These are phyloP conservation scores for Exophiala mesophila DNA, from an alignment of 2,329 filamentous ascomycete genomes.

Conservation along the genomic window DNA sequence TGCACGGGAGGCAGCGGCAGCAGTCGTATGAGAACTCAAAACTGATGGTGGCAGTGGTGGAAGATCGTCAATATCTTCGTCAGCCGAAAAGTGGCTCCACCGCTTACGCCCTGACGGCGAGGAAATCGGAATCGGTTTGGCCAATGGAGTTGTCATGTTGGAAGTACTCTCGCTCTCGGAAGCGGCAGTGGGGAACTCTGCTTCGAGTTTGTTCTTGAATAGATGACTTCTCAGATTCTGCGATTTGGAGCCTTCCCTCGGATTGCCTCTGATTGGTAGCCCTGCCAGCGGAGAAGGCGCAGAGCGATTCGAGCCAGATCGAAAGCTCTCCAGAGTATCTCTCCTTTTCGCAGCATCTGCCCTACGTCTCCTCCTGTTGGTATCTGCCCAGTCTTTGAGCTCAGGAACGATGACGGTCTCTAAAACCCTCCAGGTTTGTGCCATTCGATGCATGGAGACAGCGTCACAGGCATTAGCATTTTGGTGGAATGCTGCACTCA, in stretches of 20 bases:
- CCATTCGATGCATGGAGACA: constrained; percentile 46
- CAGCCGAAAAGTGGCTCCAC: constrained; percentile 30
- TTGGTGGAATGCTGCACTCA: constrained; percentile 45
- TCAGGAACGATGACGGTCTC: constrained; percentile 48
- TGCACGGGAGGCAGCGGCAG: constrained; percentile 25
- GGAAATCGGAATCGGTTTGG: constrained; percentile 44
- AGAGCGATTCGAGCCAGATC: constrained; percentile 7
- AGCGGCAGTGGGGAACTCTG: constrained; percentile 31
- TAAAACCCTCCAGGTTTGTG: constrained; percentile 57
- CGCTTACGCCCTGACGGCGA: constrained; percentile 31
- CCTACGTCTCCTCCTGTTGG: constrained; percentile 30
- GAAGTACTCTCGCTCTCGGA: constrained; percentile 47
- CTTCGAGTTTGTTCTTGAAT: constrained; percentile 41
- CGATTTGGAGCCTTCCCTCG: constrained; percentile 25
- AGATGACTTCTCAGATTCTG: constrained; percentile 39
- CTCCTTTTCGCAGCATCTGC: constrained; percentile 27
- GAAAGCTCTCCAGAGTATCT: constrained; percentile 15
- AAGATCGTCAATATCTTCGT: constrained; percentile 35
- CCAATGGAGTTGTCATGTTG: constrained; percentile 53
- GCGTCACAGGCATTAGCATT: constrained; percentile 52
- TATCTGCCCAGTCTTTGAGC: constrained; percentile 38
- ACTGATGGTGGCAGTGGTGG: constrained; percentile 42
- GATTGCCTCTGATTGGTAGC: constrained; percentile 10
- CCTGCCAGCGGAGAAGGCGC: constrained; percentile 16
- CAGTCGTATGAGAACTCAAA: constrained; percentile 34